Base-by-base conservation (phyloP, 805 yeast species). In the Saccharomycopsis sp. region DNA sequence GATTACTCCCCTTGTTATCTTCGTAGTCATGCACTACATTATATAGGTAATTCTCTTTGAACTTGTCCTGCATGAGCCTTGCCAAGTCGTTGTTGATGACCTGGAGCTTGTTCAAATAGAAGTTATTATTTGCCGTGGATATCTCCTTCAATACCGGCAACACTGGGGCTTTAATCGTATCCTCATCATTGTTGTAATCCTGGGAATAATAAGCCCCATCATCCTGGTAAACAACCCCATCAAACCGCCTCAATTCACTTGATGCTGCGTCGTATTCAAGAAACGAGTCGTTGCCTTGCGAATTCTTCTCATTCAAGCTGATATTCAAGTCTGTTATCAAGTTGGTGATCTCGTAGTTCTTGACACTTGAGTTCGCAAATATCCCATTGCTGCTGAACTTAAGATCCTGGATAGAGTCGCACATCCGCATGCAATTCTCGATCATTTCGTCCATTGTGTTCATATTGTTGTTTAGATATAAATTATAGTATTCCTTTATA, bases 251-350 rank as follows among this genome's bases (percentile, higher is more conserved):
- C 15, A 60, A 25, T 47, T 29, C 44, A 7, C 44, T 23, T n/a
- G n/a, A 22, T 17, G 17, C 34, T 14, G n/a, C 15, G 41, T 54
- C 58, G 24, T 60, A 60, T 20, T 25, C 52, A 15, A 58, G 41
- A 34, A 58, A 58, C 12, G 41, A 50, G 15, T n/a, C 23, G 8
- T 17, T 47, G 24, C 44, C 50, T 5, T 12, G 29, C 15, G 9
- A 15, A 17, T 3, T 5, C 38, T 3, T 25, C 3, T 24, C 20
- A 15, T 14, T 41, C 22, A 57, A 22, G 23, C 47, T 55, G 19
- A 60, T 55, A 24, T 60, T 60, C 20, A 60, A 51, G 17, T 60
- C 63, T 2, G 63, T 60, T 17, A 60, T 60, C 23, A 60, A 41
- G 47, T 58, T 60, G 2, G 63, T 60, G 20, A 60, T 57, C 20